These are phyloP conservation scores for Skeletonema grethae DNA, from an alignment of 108 stramenopile genomes.

Conservation along the genomic window DNA sequence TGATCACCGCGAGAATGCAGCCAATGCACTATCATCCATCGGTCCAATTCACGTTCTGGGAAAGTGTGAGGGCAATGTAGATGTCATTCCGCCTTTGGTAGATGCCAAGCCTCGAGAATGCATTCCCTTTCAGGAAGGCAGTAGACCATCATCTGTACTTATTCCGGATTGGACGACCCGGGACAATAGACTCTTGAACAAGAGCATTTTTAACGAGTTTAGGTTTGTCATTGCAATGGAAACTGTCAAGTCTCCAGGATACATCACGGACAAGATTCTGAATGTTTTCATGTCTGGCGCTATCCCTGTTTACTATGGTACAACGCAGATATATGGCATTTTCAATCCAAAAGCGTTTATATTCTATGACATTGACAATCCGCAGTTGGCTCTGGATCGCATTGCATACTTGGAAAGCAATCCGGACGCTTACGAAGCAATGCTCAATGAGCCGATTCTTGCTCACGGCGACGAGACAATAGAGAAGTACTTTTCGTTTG, in stretches of 20 bases:
- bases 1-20: slow-evolving; percentile 24
- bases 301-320: slow-evolving; percentile 61
- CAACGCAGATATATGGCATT: slow-evolving; percentile 53
- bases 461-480: slow-evolving; percentile 35
- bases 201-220: slow-evolving; percentile 10
- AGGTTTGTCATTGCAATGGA: slow-evolving; percentile 49
- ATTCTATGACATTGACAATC: slow-evolving; percentile 46
- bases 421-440: slow-evolving; percentile 31
- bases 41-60: slow-evolving; percentile 25
- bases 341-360: slow-evolving; percentile 56
- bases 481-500: slow-evolving; percentile 52
- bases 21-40: slow-evolving; percentile 12
- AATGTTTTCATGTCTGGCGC: slow-evolving; percentile 53
- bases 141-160: background rate
- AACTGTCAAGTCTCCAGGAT: slow-evolving; percentile 38
- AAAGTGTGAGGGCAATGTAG: slow-evolving; percentile 24
- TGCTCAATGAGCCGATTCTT: slow-evolving; percentile 42
- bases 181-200: slow-evolving; percentile 7
- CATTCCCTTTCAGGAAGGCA: slow-evolving; percentile 8
- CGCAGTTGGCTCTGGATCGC: slow-evolving; percentile 38
- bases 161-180: background rate
- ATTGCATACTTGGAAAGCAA: slow-evolving; percentile 42
- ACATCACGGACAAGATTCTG: slow-evolving; percentile 55
- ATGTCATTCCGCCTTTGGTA: background rate
- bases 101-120: slow-evolving; percentile 6